These are phyloP conservation scores for Trichoderma sp. DNA, from an alignment of 2,329 filamentous ascomycete species.

Conservation along the genomic window DNA sequence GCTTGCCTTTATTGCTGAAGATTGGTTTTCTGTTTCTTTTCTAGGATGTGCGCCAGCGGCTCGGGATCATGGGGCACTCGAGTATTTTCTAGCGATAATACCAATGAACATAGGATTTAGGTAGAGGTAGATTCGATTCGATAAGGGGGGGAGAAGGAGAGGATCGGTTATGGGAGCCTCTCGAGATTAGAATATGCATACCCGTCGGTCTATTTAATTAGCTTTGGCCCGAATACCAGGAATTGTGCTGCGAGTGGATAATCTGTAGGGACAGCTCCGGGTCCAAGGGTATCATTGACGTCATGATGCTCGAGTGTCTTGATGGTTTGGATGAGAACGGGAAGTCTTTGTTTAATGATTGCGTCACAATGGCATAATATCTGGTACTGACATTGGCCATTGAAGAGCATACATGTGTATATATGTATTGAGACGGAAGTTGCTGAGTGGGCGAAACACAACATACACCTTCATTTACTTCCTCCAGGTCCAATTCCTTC, in stretches of 20 bases:
- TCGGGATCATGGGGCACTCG: slow-evolving; percentile 1
- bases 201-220: background rate
- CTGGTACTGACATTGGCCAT: background rate
- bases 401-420: background rate
- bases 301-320: background rate
- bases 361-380: slow-evolving; percentile 18
- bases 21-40: background rate
- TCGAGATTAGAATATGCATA: background rate
- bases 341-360: background rate
- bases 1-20: slow-evolving; percentile 19
- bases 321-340: background rate
- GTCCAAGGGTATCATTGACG: slow-evolving; percentile 5
- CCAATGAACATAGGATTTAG: slow-evolving; percentile 19
- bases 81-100: slow-evolving; percentile 23
- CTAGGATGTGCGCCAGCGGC: slow-evolving; percentile 19
- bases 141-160: background rate
- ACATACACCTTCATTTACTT: background rate
- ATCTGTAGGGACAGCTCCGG: background rate
- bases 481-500: background rate
- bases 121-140: slow-evolving; percentile 20
- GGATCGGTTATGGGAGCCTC: background rate
- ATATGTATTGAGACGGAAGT: background rate
- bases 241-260: background rate
- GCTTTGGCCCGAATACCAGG: background rate
- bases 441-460: background rate